Evolutionary conservation across 805 yeast species (phyloP).

Genomic region (Myxozyma monticola): DNA sequence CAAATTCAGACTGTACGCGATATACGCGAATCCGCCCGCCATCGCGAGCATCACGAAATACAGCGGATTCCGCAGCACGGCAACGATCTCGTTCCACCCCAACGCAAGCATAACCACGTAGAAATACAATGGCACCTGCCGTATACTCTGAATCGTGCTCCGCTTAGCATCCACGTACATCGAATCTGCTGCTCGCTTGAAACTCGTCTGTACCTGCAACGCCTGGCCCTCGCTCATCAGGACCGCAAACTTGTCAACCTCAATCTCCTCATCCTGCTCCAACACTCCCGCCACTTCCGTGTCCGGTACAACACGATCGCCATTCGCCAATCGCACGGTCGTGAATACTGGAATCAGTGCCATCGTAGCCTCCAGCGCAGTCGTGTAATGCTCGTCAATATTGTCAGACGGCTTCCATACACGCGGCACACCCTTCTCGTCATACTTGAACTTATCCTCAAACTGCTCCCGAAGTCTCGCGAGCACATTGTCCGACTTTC

Average conservation of each 20-base stretch:
- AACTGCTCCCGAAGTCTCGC: conserved; percentile 72
- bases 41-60: conserved; percentile 60
- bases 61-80: conserved; percentile 76
- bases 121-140: conserved; percentile 82
- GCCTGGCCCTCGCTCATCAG: conserved; percentile 60
- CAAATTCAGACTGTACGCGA: conserved; percentile 68
- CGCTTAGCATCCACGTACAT: conserved; percentile 85
- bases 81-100: conserved; percentile 96
- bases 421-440: conserved; percentile 75
- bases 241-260: conserved; percentile 51
- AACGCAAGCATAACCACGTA: conserved; percentile 69
- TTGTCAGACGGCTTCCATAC: conserved; percentile 75
- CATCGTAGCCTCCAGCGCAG: conserved; percentile 61
- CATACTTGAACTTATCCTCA: conserved; percentile 81
- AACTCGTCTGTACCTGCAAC: conserved; percentile 54
- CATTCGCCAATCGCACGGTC: conserved; percentile 50
- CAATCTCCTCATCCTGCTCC: conserved; percentile 23
- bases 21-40: conserved; percentile 62
- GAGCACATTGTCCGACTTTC: conserved; percentile 66
- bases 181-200: conserved; percentile 75
- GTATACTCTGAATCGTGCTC: conserved; percentile 71
- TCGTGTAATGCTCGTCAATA: conserved; percentile 62
- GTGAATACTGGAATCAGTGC: conserved; percentile 60
- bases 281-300: conserved; percentile 9
- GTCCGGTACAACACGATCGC: conserved; percentile 41